Evolutionary conservation across 2,329 filamentous ascomycete species (phyloP).

Genomic region (Penicillium sp.): DNA sequence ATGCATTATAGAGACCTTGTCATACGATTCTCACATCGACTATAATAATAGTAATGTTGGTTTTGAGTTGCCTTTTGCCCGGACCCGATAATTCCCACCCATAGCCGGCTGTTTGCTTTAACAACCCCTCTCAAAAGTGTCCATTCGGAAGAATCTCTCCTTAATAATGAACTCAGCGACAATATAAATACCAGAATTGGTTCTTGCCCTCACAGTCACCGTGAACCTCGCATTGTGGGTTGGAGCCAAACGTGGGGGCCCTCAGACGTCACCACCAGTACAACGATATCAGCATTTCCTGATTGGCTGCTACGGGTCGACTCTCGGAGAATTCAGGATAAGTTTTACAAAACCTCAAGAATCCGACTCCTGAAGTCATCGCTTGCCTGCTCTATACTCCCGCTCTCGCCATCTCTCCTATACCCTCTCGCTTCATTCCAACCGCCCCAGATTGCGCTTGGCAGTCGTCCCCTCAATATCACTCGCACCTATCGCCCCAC

Average conservation of each 20-base stretch:
- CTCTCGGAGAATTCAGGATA: slow-evolving; percentile 22
- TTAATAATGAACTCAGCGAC: not conserved
- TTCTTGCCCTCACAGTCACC: not conserved
- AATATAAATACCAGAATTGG: not conserved
- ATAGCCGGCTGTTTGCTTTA: not conserved
- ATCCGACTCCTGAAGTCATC: slow-evolving; percentile 17
- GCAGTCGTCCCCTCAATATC: not conserved
- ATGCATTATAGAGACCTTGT: slow-evolving; percentile 3
- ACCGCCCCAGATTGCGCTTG: not conserved
- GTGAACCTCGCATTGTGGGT: not conserved
- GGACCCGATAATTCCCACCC: slow-evolving; percentile 22
- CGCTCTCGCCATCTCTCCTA: not conserved
- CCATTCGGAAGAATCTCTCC: not conserved
- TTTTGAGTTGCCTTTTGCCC: slow-evolving; percentile 15
- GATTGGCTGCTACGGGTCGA: slow-evolving; percentile 28
- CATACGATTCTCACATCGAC: not conserved
- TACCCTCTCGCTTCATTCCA: not conserved
- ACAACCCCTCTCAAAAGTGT: slow-evolving; percentile 1
- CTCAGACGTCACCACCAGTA: slow-evolving; percentile 24
- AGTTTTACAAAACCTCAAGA: slow-evolving; percentile 9
- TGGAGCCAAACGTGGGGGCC: slow-evolving; percentile 6
- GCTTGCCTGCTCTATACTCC: slow-evolving; percentile 1
- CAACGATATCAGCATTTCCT: slow-evolving; percentile 20
- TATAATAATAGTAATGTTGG: slow-evolving; percentile 3
- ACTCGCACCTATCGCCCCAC: not conserved